A percentile compares a stretch with the other conserved stretches of the same genome.
Evolutionary conservation across 1,284 basidiomycete species (phyloP).

Genomic region (Sporisorium reilianum): DNA sequence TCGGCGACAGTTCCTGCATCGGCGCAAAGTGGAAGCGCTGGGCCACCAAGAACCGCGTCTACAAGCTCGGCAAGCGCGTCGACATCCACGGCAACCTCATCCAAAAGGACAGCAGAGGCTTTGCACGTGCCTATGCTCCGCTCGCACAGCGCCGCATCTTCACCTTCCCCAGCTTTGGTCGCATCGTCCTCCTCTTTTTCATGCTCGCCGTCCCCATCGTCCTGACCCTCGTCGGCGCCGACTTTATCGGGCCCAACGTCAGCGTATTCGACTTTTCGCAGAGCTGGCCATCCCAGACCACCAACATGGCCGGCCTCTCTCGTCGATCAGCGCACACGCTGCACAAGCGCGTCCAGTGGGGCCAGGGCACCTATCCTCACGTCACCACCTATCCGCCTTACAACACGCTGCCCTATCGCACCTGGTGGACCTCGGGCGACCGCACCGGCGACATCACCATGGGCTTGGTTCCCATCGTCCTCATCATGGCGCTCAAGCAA

Average conservation of each 20-base stretch:
- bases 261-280: conserved; percentile 59
- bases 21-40: conserved; percentile 64
- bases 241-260: conserved; percentile 78
- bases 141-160: conserved; percentile 44
- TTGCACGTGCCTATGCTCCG: conserved; percentile 27
- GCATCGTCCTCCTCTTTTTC: conserved; percentile 56
- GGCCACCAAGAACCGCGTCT: conserved; percentile 59
- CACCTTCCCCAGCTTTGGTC: conserved; percentile 57
- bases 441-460: conserved; percentile 83
- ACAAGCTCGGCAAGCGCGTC: conserved; percentile 48
- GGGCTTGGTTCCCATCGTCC: conserved; percentile 80
- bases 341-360: conserved; percentile 58
- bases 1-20: conserved; percentile 59
- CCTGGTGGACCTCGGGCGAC: conserved; percentile 82
- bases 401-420: conserved; percentile 78
- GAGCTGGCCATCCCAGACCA: conserved; percentile 48
- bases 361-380: conserved; percentile 52
- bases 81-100: conserved; percentile 40
- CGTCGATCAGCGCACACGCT: conserved; percentile 24
- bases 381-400: conserved; percentile 68
- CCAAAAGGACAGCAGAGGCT: conserved; percentile 34
- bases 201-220: conserved; percentile 57
- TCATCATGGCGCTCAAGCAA: conserved; percentile 83
- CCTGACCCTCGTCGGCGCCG: conserved; percentile 75
- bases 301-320: conserved; percentile 35